Percentiles rank a stretch among this genome's conserved stretches.
Evolutionary conservation across 2,329 filamentous ascomycete species (phyloP).

Genomic region (Aspergillus vadensis): DNA sequence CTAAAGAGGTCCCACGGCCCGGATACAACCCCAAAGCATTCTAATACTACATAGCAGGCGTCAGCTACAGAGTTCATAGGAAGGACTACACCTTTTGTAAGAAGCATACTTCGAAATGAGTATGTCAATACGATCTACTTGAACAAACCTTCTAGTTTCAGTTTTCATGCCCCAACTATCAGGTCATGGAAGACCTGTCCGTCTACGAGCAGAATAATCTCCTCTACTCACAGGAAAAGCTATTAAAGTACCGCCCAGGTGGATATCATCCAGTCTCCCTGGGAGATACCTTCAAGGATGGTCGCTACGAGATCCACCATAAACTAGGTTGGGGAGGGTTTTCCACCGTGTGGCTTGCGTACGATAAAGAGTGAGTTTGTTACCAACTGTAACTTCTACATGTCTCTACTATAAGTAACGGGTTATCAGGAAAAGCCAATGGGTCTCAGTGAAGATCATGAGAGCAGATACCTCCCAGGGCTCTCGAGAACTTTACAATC

Average conservation of each 20-base stretch:
- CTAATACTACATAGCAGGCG: too few species aligned
- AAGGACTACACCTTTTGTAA: too few species aligned
- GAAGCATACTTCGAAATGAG: too few species aligned
- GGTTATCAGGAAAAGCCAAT: slow-evolving; percentile 17
- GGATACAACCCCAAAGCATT: too few species aligned
- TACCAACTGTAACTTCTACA: too few species aligned
- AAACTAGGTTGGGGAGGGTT: slow-evolving; percentile 51
- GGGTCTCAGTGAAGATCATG: slow-evolving; percentile 39
- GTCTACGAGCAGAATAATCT: slow-evolving; percentile 24
- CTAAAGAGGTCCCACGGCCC: too few species aligned
- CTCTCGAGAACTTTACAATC: slow-evolving; percentile 24
- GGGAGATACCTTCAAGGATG: slow-evolving; percentile 45
- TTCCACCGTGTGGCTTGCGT: slow-evolving; percentile 52
- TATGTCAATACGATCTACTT: too few species aligned
- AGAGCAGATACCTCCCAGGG: slow-evolving; percentile 26
- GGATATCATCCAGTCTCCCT: slow-evolving; percentile 50
- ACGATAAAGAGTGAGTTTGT: slow-evolving; percentile 29
- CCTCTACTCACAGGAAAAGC: slow-evolving; percentile 29
- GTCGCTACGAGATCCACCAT: slow-evolving; percentile 47
- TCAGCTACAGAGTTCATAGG: too few species aligned
- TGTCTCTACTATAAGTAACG: too few species aligned
- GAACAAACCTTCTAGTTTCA: too few species aligned
- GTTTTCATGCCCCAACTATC: too few species aligned
- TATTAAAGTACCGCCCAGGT: slow-evolving; percentile 39
- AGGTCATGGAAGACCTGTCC: slow-evolving; percentile 17